These are phyloP conservation scores for Sclerotinia trifoliorum DNA, from an alignment of 2,329 filamentous ascomycete genomes.

Conservation along the genomic window DNA sequence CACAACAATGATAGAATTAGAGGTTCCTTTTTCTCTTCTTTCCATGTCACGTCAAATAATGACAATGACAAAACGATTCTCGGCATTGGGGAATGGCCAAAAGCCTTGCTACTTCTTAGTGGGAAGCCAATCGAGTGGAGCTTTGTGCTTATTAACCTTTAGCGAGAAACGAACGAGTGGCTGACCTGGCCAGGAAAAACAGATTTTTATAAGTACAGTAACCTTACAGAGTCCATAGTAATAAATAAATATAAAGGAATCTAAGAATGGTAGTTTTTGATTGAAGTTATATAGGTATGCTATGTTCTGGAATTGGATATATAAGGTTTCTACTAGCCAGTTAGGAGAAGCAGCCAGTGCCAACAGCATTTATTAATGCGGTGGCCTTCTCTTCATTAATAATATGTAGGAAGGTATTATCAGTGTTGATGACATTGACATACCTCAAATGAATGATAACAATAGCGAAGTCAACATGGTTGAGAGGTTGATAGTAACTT, in stretches of 20 bases:
- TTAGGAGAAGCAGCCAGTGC: background rate
- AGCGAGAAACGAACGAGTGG: too few relatives aligned
- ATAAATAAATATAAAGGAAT: too few relatives aligned
- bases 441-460: conserved; percentile 8
- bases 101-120: background rate
- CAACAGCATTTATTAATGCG: too few relatives aligned
- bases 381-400: too few relatives aligned
- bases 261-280: background rate
- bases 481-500: background rate
- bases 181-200: background rate
- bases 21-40: background rate
- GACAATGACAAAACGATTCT: background rate
- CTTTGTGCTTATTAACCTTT: background rate
- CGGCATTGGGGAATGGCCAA: background rate
- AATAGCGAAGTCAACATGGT: background rate
- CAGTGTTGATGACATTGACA: background rate
- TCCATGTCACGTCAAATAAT: background rate
- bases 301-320: background rate
- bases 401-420: background rate
- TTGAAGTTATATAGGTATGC: background rate
- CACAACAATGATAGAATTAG: background rate
- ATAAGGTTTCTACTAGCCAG: too few relatives aligned
- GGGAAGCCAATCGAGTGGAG: background rate
- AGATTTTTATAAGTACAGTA: background rate
- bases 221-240: too few relatives aligned